phyloP scores from a whole-genome alignment of 2,329 filamentous ascomycete species.

The Aspergillus tanneri region DNA sequence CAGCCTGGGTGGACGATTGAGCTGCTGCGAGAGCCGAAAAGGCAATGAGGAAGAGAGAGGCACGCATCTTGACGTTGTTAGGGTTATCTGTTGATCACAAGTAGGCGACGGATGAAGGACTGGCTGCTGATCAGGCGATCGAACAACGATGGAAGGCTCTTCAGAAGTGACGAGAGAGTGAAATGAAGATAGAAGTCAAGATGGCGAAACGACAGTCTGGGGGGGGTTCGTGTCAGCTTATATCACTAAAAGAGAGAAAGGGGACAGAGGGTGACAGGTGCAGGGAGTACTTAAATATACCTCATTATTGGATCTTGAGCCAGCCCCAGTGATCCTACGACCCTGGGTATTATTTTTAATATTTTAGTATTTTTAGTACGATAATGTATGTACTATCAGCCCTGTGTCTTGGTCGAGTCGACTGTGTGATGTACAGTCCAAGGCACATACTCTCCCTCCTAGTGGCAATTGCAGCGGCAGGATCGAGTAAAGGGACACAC shows the following conservation, averaged over 20 bases:
- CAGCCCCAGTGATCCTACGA: conserved; percentile 1
- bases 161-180: conserved; percentile 8
- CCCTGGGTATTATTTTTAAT: no score
- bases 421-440: neutral
- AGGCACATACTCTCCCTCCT: neutral
- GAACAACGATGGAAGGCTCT: neutral
- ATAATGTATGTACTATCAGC: conserved; percentile 1
- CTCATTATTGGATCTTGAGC: conserved; percentile 1
- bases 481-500: conserved; percentile 1
- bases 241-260: conserved; percentile 13
- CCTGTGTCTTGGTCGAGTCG: conserved; percentile 2
- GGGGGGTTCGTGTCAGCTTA: conserved; percentile 15
- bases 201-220: conserved; percentile 11
- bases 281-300: conserved; percentile 21
- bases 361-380: conserved; percentile 7
- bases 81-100: conserved; percentile 12
- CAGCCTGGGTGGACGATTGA: conserved; percentile 28
- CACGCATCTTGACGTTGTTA: conserved; percentile 45
- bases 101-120: neutral
- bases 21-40: conserved; percentile 45
- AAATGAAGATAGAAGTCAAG: conserved; percentile 5
- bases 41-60: conserved; percentile 45
- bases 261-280: conserved; percentile 17
- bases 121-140: conserved; percentile 1
- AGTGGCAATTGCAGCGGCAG: conserved; percentile 10